These are phyloP conservation scores for Diaporthe velutina DNA, from an alignment of 2,329 filamentous ascomycete species.

Conservation along the genomic window DNA sequence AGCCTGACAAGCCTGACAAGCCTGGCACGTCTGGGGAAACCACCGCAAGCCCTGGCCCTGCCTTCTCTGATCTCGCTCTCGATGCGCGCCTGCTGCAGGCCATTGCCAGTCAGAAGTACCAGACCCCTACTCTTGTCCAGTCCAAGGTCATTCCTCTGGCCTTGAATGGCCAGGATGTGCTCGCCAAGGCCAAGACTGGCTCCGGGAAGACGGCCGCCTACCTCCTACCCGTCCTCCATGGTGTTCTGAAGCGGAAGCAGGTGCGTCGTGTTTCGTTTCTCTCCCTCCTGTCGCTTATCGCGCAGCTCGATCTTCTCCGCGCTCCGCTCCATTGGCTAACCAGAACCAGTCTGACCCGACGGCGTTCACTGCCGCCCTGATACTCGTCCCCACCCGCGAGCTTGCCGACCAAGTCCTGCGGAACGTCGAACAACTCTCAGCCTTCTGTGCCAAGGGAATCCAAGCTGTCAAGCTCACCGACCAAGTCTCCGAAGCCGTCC, in stretches of 20 bases:
- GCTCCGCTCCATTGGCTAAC: constrained; percentile 31
- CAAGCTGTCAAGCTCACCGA: constrained; percentile 88
- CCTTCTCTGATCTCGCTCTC: constrained; percentile 82
- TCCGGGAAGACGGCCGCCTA: constrained; percentile 99
- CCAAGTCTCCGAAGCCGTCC: constrained; percentile 90
- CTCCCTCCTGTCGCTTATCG: neutral
- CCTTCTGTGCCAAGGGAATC: constrained; percentile 88
- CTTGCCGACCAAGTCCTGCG: constrained; percentile 92
- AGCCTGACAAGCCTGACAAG: constrained; percentile 42
- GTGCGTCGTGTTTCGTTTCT: constrained; percentile 53
- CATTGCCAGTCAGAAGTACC: constrained; percentile 85
- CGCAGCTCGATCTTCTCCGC: constrained; percentile 36
- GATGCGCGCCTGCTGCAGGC: constrained; percentile 90
- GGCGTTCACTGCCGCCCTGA: constrained; percentile 78
- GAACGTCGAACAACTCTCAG: constrained; percentile 79
- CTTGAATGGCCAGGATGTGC: constrained; percentile 87
- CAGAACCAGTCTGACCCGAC: constrained; percentile 59
- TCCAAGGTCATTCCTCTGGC: constrained; percentile 88
- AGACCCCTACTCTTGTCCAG: constrained; percentile 90
- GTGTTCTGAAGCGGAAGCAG: constrained; percentile 83
- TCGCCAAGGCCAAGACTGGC: constrained; percentile 93
- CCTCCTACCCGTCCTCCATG: constrained; percentile 87
- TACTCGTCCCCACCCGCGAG: constrained; percentile 94
- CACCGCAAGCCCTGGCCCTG: constrained; percentile 52
- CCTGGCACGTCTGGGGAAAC: constrained; percentile 42